These are phyloP conservation scores for Marvania coccoides DNA, from an alignment of 139 green algal species.

Conservation along the genomic window DNA sequence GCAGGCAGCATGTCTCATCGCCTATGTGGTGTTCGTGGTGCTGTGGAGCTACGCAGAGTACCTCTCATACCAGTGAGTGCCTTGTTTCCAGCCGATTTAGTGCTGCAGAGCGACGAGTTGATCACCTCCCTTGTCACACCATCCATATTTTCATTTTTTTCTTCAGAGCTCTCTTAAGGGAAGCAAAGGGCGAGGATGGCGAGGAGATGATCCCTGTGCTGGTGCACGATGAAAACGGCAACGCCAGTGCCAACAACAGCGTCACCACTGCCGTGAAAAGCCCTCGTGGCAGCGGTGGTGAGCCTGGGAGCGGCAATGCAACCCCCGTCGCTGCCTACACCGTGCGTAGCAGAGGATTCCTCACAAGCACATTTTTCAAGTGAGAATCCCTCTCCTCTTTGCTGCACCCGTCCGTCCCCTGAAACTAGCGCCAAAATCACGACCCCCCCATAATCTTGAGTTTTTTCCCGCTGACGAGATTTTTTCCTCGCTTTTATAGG, in stretches of 20 bases:
- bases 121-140: not conserved
- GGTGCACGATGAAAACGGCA: not conserved
- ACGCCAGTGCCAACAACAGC: not conserved
- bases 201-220: not conserved
- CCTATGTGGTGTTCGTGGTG: not conserved
- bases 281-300: not conserved
- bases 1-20: slow-evolving; percentile 7
- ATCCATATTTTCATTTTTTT: not conserved
- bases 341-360: not conserved
- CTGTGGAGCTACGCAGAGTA: slow-evolving; percentile 2
- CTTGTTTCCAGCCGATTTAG: no score
- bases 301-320: not conserved
- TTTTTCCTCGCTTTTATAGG: no score
- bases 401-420: no score
- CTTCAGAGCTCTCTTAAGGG: not conserved
- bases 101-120: not conserved
- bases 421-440: no score
- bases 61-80: not conserved
- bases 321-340: not conserved
- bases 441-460: no score
- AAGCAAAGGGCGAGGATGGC: not conserved
- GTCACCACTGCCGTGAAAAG: not conserved
- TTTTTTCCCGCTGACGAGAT: no score
- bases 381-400: no score
- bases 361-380: not conserved